Conservation (phyloP, 805 yeast genomes). For the Priceomyces fermenticarens region DNA sequence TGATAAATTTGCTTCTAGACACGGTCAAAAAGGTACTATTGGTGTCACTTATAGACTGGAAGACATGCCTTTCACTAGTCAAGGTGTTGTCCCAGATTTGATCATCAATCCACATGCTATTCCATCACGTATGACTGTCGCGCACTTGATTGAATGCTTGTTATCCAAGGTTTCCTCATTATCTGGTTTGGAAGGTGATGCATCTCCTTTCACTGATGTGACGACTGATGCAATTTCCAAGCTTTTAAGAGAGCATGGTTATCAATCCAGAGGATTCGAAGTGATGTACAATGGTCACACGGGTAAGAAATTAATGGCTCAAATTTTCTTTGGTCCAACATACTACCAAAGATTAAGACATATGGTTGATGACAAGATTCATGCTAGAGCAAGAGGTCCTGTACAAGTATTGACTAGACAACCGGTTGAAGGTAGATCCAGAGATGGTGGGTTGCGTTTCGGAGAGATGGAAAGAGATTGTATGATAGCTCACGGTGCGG, state of each 20-base stretch:
- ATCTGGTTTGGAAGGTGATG: conserved; percentile 98
- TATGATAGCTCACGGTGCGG: conserved; percentile 99
- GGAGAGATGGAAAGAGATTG: conserved; percentile 99
- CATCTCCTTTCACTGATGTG: conserved; percentile 97
- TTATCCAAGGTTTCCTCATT: conserved; percentile 91
- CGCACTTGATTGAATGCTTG: conserved; percentile 97
- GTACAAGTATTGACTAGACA: conserved; percentile 97
- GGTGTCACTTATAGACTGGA: conserved; percentile 98
- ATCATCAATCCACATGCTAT: conserved; percentile 99
- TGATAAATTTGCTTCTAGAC: conserved; percentile 98
- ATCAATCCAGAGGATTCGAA: conserved; percentile 97
- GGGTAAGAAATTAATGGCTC: conserved; percentile 96
- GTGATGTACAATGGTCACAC: conserved; percentile 99
- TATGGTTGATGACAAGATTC: conserved; percentile 99
- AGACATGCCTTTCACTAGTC: conserved; percentile 96
- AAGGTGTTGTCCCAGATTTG: conserved; percentile 96
- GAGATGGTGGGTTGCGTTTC: conserved; percentile 99
- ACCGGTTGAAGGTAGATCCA: conserved; percentile 98
- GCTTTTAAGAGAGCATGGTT: conserved; percentile 90
- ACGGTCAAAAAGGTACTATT: conserved; percentile 99
- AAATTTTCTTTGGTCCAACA: conserved; percentile 99
- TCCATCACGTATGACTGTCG: conserved; percentile 99
- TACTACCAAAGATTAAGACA: conserved; percentile 98
- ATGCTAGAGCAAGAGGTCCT: conserved; percentile 99
- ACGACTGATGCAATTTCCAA: conserved; percentile 96